Evolutionary conservation across 345 rosid genomes (phyloP), one percentile per base, ranked within the genome.

Genomic region (Populus simonii): DNA sequence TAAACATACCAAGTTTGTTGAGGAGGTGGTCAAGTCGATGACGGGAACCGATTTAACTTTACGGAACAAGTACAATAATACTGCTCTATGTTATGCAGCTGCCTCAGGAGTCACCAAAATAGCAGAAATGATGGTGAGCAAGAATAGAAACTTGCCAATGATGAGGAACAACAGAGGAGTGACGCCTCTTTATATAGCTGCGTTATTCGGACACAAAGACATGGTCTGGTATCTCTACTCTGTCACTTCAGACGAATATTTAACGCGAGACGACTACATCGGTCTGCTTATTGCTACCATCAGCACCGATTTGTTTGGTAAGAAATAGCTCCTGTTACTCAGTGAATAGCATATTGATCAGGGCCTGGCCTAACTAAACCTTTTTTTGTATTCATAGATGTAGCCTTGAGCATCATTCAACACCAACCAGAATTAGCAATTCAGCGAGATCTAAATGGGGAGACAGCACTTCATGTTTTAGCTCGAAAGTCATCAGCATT

Each of bases 391-490:
- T 72, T 7, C 18, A 22, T 62, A 85, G 90, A 85, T 74, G 74
- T 82, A 57, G 90, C 90, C 1, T 71, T 83, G 17, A 51, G 41
- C 69, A 76, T 87, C 36, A 76, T 87, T 72, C 78, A 66, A 67
- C 45, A 61, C 53, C 70, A 78, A n/a, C 88, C 87, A 8, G 49
- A 70, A n/a, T 76, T 87, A 81, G 87, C 88, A 39, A 63, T 70
- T 13, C 53, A 22, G 76, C 75, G 79, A 55, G 83, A 80, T 76
- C 73, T 63, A 13, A 79, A 83, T 66, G 88, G 77, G 25, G 84
- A 77, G 72, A 83, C 88, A 22, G 86, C 88, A 23, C 78, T 81
- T 59, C 86, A 83, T 81, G 81, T 83, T 29, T 73, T 85, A 74
- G 83, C 84, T 41, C 74, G 79, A 70, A 83, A 80, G 75, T 79